phyloP scores from a whole-genome alignment of 169 alveolate genomes.

The Eimeria acervulina region DNA sequence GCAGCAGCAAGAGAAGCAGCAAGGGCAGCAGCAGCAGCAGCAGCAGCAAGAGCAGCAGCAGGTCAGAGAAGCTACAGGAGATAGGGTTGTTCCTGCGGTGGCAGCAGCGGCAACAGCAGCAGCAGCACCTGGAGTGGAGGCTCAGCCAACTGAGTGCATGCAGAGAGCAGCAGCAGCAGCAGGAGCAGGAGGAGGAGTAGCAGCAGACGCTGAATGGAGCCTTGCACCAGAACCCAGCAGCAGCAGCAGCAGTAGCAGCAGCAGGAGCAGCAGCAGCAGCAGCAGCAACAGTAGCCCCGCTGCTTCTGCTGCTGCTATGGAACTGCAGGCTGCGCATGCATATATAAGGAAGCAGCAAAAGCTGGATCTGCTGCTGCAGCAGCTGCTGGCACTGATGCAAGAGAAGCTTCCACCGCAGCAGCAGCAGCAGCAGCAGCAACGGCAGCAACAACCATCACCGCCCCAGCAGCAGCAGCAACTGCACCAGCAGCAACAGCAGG shows the following conservation, averaged over 20 bases:
- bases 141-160: not conserved
- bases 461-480: constrained; percentile 9
- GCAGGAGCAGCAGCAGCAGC: not conserved
- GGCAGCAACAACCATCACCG: not conserved
- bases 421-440: constrained; percentile 39
- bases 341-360: constrained; percentile 25
- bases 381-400: constrained; percentile 26
- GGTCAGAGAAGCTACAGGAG: not conserved
- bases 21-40: not conserved
- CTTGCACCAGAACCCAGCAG: not conserved
- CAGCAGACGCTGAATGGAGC: not conserved
- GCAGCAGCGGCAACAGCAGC: constrained; percentile 28
- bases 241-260: not conserved
- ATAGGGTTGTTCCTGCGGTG: not conserved
- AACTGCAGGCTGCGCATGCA: constrained; percentile 69
- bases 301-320: constrained; percentile 5
- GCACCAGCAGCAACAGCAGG: constrained; percentile 2
- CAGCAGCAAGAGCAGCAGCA: constrained; percentile 58
- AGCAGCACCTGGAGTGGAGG: constrained; percentile 22
- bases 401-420: constrained; percentile 50
- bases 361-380: constrained; percentile 12
- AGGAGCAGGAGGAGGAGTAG: too few species aligned
- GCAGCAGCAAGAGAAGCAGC: constrained; percentile 52
- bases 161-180: not conserved
- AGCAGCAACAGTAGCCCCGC: constrained; percentile 18